Evolutionary conservation across 164 flowering plant species (phyloP), one percentile per base, ranked within the genome.

Genomic region (Amborella trichopoda): DNA sequence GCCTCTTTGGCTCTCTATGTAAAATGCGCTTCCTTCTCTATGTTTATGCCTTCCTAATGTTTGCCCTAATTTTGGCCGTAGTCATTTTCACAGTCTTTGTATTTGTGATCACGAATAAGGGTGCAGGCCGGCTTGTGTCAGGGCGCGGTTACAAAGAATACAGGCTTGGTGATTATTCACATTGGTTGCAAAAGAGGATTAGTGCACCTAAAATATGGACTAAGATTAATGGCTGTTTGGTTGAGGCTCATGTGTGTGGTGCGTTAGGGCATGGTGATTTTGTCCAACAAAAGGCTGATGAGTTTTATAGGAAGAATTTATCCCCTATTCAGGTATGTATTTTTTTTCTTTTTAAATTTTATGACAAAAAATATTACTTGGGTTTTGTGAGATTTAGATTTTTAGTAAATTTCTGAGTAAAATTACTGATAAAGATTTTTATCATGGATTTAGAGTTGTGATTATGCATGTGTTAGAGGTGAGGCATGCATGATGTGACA

Each of bases 151-250:
- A 26, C 34, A 58, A 63, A 54, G 72, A 66, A 41, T 60, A 69
- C 27, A 52, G 58, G 46, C 59, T 75, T 3, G 78, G 72, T 2
- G 85, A 83, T 56, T 80, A 75, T 46, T 68, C 82, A 3, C 40
- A 75, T 34, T 83, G 84, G 82, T 40, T 83, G 62, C 71, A 68
- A 49, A 63, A 58, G 4, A 50, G 69, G 28, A 73, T 75, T 0
- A 55, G 53, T 6, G 62, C 68, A 50, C 71, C 25, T 1, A 10
- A 52, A 6, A 63, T 75, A 6, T 85, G 95, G 91, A 52, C 36
- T 5, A 34, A 37, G 13, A 59, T 82, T 14, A 66, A 23, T 58
- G 67, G 65, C 49, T 82, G 91, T 59, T 58, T 85, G 74, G 30
- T 54, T 5, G 80, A 72, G 0, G 50, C 64, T 4, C 23, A 56